These are phyloP conservation scores for Platismatia glauca DNA, from an alignment of 495 filamentous ascomycete species.

Conservation along the genomic window DNA sequence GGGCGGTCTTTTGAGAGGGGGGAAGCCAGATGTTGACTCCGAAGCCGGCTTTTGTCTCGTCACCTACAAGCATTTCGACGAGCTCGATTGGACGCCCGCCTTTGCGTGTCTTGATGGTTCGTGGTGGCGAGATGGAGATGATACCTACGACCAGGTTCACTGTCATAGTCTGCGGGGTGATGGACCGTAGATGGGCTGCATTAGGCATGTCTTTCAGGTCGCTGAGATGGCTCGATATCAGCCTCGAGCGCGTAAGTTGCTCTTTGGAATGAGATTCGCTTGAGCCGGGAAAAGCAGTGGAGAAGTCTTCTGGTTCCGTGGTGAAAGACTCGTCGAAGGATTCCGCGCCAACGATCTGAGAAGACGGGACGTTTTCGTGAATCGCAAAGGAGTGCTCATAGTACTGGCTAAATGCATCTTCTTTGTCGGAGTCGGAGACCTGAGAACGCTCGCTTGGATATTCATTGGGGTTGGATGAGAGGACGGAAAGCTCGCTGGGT, in stretches of 20 bases:
- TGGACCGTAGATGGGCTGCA: constrained; percentile 54
- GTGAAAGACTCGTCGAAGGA: constrained; percentile 13
- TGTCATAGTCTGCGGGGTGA: constrained; percentile 69
- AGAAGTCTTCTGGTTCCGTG: constrained; percentile 27
- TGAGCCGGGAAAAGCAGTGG: constrained; percentile 20
- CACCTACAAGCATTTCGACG: constrained; percentile 72
- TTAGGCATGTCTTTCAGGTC: constrained; percentile 64
- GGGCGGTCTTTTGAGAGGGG: constrained; percentile 20
- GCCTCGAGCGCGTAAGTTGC: constrained; percentile 16
- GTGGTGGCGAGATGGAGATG: constrained; percentile 58
- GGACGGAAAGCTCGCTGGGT: constrained; percentile 9
- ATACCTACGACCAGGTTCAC: constrained; percentile 72
- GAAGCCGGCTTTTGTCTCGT: constrained; percentile 78
- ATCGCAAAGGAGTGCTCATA: constrained; percentile 64
- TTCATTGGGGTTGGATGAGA: not conserved
- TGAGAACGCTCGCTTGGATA: not conserved
- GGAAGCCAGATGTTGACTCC: constrained; percentile 75
- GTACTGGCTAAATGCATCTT: constrained; percentile 49
- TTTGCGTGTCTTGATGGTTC: constrained; percentile 44
- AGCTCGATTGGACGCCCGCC: constrained; percentile 44
- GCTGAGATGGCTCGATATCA: constrained; percentile 37
- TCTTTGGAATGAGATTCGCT: constrained; percentile 16
- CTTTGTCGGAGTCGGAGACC: constrained; percentile 17
- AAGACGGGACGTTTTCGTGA: constrained; percentile 48
- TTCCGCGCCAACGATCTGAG: constrained; percentile 33